Evolutionary conservation across 768 basidiomycete species (phyloP), one percentile per base, ranked within the genome.

Genomic region (Rhizopogon vesiculosus): DNA sequence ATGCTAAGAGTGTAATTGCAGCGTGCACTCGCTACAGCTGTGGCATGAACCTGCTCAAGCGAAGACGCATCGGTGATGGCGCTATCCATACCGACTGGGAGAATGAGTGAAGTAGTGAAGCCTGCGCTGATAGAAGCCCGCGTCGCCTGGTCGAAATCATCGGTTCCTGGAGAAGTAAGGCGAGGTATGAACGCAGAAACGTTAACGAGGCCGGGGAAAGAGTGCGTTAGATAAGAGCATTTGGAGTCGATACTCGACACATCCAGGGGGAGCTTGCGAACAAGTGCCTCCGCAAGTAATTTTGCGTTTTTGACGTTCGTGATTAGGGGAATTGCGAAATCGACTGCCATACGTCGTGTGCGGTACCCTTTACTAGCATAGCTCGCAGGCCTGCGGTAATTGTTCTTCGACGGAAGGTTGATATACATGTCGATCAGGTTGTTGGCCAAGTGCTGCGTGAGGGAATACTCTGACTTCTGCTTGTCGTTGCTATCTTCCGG

Each of bases 271-370:
- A 96, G 77, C 70, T 86, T 93, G 60, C 93, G 84, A 49, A 93
- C 86, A 48, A 95, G 77, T 2, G 96, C 97, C 73, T 98, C 94
- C 15, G 92, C 89, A 41, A 98, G 82, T 67, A 99, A 80, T 71
- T 98, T 99, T 54, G 96, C 96, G 66, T 93, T 94, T 77, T 99
- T 99, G 76, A 99, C 90, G 69, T 99, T 98, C 43, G 96, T 98
- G 67, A 98, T 93, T 51, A 98, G 79, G 1, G 97, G 97, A 35
- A 98, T 87, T 31, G 95, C 97, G 64, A 96, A 98, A 71, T 99
- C 97, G 60, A 99, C 94, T 6, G 97, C 97, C 94, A 98, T 95
- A 51, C 97, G 89, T 62, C 97, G 90, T 31, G 95, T 96, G 57
- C 86, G 85, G 71, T 98, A 98, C 7, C 97, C 97, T 68, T 97